A percentile compares a stretch with the other conserved stretches of the same genome.
phyloP scores from a whole-genome alignment of 2,329 filamentous ascomycete species.

The Pseudopithomyces chartarum region DNA sequence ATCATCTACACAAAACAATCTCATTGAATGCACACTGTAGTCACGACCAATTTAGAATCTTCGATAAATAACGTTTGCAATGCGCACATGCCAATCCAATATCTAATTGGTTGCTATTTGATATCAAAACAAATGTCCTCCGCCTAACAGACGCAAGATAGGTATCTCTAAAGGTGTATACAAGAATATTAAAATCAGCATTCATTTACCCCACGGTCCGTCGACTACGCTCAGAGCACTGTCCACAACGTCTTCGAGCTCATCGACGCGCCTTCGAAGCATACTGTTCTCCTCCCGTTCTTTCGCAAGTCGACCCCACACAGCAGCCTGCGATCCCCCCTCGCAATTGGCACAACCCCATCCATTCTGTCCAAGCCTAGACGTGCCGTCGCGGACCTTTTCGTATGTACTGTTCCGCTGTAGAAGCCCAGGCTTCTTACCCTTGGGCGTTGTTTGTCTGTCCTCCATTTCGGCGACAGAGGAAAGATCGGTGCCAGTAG shows the following conservation, averaged over 20 bases:
- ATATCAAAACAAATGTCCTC: not conserved
- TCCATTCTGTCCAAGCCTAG: slow-evolving; percentile 27
- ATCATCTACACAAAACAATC: too few species aligned
- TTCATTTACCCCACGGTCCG: slow-evolving; percentile 34
- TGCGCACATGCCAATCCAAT: not conserved
- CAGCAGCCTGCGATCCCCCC: slow-evolving; percentile 46
- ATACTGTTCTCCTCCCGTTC: slow-evolving; percentile 61
- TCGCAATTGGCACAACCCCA: slow-evolving; percentile 44
- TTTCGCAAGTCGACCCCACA: slow-evolving; percentile 58
- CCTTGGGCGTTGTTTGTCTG: slow-evolving; percentile 32
- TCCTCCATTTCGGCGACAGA: slow-evolving; percentile 44
- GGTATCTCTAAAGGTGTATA: not conserved
- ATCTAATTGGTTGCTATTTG: slow-evolving; percentile 3
- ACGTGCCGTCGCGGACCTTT: slow-evolving; percentile 49
- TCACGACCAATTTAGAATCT: too few species aligned
- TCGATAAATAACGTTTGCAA: not conserved
- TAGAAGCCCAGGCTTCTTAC: slow-evolving; percentile 36
- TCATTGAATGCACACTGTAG: too few species aligned
- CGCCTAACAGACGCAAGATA: not conserved
- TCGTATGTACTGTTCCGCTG: slow-evolving; percentile 40
- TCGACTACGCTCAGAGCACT: slow-evolving; percentile 60
- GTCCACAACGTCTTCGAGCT: slow-evolving; percentile 61
- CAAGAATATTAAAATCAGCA: slow-evolving; percentile 6
- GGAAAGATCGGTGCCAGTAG: slow-evolving; percentile 38
- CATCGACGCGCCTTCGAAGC: slow-evolving; percentile 57